Evolutionary conservation across 164 flowering plant species (phyloP).

Genomic region (Umbilicus rupestris): DNA sequence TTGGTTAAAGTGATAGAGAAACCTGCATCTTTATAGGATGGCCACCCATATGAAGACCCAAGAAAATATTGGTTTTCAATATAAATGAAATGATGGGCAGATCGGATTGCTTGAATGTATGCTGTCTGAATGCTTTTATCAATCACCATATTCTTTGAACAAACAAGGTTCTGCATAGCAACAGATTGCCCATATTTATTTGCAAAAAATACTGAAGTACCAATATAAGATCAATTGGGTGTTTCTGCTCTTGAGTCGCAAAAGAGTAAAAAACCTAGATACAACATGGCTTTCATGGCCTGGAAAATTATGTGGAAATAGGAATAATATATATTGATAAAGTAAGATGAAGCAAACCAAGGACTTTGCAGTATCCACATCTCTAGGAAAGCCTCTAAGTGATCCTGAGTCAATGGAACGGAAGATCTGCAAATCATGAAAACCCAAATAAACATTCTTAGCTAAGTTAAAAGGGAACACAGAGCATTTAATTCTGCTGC

Average conservation of each 20-base stretch:
- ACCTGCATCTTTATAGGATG: constrained; percentile 77
- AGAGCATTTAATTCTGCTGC: neutral
- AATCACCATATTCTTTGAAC: constrained; percentile 45
- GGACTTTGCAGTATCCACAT: constrained; percentile 19
- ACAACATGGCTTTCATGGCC: too few relatives aligned
- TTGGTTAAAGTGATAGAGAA: constrained; percentile 1
- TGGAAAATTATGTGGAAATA: neutral
- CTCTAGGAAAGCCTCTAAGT: constrained; percentile 57
- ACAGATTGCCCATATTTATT: constrained; percentile 9
- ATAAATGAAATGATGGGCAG: constrained; percentile 74
- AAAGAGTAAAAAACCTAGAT: too few relatives aligned
- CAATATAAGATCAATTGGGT: too few relatives aligned
- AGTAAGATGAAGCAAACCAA: constrained; percentile 28
- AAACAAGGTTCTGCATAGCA: constrained; percentile 52
- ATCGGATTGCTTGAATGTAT: constrained; percentile 74
- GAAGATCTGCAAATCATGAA: constrained; percentile 44
- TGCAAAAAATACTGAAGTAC: too few relatives aligned
- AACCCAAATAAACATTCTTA: neutral
- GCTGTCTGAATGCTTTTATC: constrained; percentile 83
- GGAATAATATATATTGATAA: neutral
- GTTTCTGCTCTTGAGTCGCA: too few relatives aligned
- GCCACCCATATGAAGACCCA: constrained; percentile 87
- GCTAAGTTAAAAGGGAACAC: neutral
- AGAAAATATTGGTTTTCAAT: constrained; percentile 78
- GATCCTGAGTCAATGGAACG: constrained; percentile 91